phyloP scores from a whole-genome alignment of 2,329 filamentous ascomycete species.

The Blastomyces percursus region DNA sequence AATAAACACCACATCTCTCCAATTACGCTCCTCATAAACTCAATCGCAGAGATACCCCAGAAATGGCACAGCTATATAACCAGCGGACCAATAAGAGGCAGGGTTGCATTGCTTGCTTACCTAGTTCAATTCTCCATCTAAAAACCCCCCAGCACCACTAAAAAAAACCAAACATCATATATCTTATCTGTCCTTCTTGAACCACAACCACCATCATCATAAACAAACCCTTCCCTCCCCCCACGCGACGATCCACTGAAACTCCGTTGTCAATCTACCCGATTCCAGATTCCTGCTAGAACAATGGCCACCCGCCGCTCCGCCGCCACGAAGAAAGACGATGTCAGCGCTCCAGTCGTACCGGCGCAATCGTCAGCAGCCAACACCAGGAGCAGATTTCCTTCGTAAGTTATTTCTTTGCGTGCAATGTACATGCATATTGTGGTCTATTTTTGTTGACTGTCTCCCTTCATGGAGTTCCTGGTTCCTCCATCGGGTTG shows the following conservation, averaged over 20 bases:
- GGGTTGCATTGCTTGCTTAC: neutral
- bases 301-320: constrained; percentile 25
- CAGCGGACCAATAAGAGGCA: neutral
- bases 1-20: neutral
- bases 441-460: neutral
- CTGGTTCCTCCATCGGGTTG: neutral
- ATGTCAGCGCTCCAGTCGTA: constrained; percentile 19
- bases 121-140: neutral
- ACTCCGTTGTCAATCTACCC: neutral
- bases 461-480: neutral
- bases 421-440: neutral
- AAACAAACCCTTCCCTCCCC: neutral
- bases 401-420: neutral
- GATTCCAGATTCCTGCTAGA: constrained; percentile 7
- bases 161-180: neutral
- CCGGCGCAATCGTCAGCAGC: neutral
- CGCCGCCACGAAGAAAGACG: constrained; percentile 13
- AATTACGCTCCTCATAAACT: neutral
- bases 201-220: neutral
- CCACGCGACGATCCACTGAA: neutral
- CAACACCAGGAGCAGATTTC: neutral
- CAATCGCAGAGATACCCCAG: neutral
- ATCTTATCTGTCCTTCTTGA: neutral
- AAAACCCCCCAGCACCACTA: neutral
- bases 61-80: neutral